Evolutionary conservation across 352 stramenopile genomes (phyloP).

Genomic region (Globisporangium ultimum): DNA sequence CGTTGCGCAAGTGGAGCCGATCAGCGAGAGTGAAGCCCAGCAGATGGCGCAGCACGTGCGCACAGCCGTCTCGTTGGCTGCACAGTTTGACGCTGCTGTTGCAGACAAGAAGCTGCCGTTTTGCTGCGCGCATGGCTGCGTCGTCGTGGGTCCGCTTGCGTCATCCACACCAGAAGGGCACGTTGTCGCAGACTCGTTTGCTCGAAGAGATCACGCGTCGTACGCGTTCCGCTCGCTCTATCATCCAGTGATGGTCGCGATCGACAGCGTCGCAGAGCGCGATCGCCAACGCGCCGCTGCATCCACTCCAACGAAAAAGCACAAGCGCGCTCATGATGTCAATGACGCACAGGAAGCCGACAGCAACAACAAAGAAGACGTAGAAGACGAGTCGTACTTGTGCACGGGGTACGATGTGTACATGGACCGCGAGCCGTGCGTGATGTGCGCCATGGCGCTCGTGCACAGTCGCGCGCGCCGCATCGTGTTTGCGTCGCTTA

Average conservation of each 20-base stretch:
- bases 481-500: constrained; percentile 68
- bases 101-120: constrained; percentile 14
- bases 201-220: background rate
- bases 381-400: constrained; percentile 66
- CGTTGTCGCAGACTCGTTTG: constrained; percentile 26
- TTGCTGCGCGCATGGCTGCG: constrained; percentile 47
- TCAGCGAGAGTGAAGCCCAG: constrained; percentile 33
- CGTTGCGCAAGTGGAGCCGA: constrained; percentile 32
- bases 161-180: constrained; percentile 3
- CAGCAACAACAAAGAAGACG: constrained; percentile 1
- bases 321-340: constrained; percentile 16
- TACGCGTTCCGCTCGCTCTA: constrained; percentile 53
- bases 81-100: constrained; percentile 15
- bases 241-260: constrained; percentile 67
- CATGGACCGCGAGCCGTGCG: constrained; percentile 79
- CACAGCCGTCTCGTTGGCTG: constrained; percentile 19
- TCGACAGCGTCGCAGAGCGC: constrained; percentile 61
- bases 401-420: constrained; percentile 89
- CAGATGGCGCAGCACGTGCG: constrained; percentile 28
- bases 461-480: constrained; percentile 80
- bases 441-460: constrained; percentile 89
- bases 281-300: constrained; percentile 39
- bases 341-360: background rate
- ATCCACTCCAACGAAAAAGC: constrained; percentile 25
- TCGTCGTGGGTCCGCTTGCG: constrained; percentile 47